These are phyloP conservation scores for Fusarium clavum DNA, from an alignment of 2,329 filamentous ascomycete genomes.

Conservation along the genomic window DNA sequence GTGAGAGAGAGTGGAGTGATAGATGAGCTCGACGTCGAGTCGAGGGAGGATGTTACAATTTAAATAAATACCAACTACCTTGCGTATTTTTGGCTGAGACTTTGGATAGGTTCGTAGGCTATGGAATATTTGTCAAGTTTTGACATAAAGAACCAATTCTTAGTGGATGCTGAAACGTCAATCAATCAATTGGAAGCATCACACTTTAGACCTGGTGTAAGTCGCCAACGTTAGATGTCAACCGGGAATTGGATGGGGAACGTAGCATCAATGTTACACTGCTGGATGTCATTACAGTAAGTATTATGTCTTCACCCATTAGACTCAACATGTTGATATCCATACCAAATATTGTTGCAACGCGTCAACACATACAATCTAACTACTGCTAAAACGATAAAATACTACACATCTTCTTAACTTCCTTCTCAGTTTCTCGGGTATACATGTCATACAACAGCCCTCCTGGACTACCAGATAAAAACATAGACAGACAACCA, in stretches of 20 bases:
- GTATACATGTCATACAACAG: conserved; percentile 35
- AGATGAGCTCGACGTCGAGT: background rate
- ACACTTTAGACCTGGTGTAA: background rate
- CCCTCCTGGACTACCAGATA: conserved; percentile 10
- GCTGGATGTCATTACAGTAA: background rate
- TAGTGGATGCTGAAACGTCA: background rate
- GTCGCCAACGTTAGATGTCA: background rate
- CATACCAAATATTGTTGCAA: background rate
- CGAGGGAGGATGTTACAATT: conserved; percentile 1
- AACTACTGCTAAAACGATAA: background rate
- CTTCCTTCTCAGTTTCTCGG: conserved; percentile 9
- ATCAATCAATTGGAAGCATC: background rate
- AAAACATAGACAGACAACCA: conserved; percentile 6
- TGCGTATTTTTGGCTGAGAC: background rate
- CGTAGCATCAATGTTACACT: background rate
- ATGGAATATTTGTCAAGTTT: background rate
- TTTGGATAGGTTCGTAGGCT: background rate
- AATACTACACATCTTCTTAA: conserved; percentile 5
- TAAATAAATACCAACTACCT: background rate
- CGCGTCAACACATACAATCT: background rate
- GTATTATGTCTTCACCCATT: background rate
- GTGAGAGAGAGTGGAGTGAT: conserved; percentile 11
- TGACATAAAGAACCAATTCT: background rate
- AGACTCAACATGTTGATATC: background rate
- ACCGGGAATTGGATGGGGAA: background rate